Evolutionary conservation across 805 yeast genomes (phyloP).

Genomic region (Wickerhamiella dianesei): DNA sequence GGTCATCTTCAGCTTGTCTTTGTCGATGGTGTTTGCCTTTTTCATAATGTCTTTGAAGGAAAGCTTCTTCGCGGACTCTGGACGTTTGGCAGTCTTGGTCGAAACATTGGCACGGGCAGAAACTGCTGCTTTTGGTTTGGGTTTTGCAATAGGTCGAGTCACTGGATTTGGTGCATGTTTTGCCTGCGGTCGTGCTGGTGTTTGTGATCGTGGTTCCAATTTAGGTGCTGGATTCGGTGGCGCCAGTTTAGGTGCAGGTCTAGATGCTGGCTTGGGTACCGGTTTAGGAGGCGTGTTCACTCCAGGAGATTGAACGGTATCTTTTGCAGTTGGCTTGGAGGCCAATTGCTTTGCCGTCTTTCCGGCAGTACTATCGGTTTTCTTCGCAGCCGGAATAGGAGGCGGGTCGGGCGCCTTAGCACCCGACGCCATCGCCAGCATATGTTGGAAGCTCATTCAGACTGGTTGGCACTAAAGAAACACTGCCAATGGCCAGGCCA

Average conservation of each 20-base stretch:
- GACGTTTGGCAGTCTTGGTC: not conserved
- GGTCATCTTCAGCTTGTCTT: slow-evolving; percentile 31
- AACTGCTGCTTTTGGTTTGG: slow-evolving; percentile 1
- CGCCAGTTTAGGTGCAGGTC: too few relatives aligned
- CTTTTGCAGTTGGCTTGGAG: too few relatives aligned
- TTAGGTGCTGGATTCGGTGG: too few relatives aligned
- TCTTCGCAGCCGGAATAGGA: not conserved
- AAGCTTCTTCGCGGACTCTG: slow-evolving; percentile 32
- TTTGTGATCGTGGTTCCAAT: too few relatives aligned
- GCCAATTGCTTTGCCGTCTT: too few relatives aligned
- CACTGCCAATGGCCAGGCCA: not conserved
- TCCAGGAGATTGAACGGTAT: too few relatives aligned
- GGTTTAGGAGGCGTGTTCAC: not conserved
- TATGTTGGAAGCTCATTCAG: slow-evolving; percentile 14
- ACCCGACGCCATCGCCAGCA: slow-evolving; percentile 17
- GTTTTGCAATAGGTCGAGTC: not conserved
- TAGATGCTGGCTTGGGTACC: not conserved
- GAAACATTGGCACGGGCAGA: not conserved
- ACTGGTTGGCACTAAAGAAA: not conserved
- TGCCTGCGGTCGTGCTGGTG: too few relatives aligned
- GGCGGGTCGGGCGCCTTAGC: not conserved
- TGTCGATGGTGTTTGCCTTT: slow-evolving; percentile 49
- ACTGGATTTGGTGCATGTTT: not conserved
- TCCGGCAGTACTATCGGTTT: too few relatives aligned
- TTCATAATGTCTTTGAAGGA: slow-evolving; percentile 57